These are phyloP conservation scores for Phytophthora pluvialis DNA, from an alignment of 352 stramenopile genomes.

Conservation along the genomic window DNA sequence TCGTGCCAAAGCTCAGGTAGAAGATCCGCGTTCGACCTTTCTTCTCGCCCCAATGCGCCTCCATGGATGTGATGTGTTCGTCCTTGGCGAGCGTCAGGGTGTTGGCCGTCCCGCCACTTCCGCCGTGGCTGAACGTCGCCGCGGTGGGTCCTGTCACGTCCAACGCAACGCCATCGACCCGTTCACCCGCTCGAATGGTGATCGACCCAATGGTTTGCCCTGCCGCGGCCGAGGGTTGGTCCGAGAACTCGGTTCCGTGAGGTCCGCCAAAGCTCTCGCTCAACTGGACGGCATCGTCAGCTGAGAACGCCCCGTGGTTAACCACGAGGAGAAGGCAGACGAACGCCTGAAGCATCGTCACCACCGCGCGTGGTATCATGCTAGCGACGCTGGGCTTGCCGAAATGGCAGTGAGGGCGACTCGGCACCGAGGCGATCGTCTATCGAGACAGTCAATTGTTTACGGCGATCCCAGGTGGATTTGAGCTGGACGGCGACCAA, in stretches of 20 bases:
- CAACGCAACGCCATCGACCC: constrained; percentile 28
- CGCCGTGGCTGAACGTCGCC: constrained; percentile 34
- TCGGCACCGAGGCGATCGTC: background rate
- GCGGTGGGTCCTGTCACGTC: constrained; percentile 20
- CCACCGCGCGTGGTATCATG: constrained; percentile 4
- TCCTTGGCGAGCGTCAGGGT: constrained; percentile 8
- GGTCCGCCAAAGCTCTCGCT: constrained; percentile 32
- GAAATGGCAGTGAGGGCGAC: constrained; percentile 18
- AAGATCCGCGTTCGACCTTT: constrained; percentile 29
- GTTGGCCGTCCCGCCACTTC: constrained; percentile 18
- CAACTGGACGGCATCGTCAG: constrained; percentile 20
- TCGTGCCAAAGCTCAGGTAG: constrained; percentile 30
- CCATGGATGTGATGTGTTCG: constrained; percentile 34
- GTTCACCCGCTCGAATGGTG: constrained; percentile 18
- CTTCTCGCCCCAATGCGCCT: constrained; percentile 32
- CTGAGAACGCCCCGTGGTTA: background rate
- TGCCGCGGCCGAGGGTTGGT: constrained; percentile 12
- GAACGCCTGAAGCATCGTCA: constrained; percentile 5
- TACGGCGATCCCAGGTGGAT: constrained; percentile 3
- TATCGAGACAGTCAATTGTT: constrained; percentile 19
- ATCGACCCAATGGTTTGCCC: constrained; percentile 31
- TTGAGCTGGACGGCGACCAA: background rate
- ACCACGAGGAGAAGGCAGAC: constrained; percentile 15
- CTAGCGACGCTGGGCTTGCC: constrained; percentile 7
- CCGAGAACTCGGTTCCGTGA: constrained; percentile 32